Evolutionary conservation across 306 rosid species (phyloP), one percentile per base, ranked within the genome.

Genomic region (Geum urbanum): DNA sequence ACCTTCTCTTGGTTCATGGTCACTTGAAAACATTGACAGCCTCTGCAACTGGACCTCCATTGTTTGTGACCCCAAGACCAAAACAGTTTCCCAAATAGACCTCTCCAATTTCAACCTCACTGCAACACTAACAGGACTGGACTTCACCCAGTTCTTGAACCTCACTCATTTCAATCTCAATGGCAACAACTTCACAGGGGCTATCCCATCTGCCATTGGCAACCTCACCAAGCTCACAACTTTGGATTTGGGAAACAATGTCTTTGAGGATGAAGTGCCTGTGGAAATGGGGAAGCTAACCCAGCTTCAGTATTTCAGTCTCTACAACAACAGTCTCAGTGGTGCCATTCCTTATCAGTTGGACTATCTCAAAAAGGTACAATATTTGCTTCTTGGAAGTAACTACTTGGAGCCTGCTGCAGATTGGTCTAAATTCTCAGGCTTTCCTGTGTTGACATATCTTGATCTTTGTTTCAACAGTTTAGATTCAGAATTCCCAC

Each of bases 11-110:
- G 53, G 18, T n/a, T 78, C 96, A 68, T 87, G 96, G 96, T 86
- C 91, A 0, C 72, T 71, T 37, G 50, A 62, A 78, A 83, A 80
- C 72, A 66, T 80, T 66, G 19, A 45, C 80, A 80, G 74, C 72
- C 81, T 91, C 57, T 91, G 91, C 84, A 80, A 54, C 35, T 88
- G 96, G 97, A 76, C 74, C 7, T 74, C 82, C 57, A 66, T 88
- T 63, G 60, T 63, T 70, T 91, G 96, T 70, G 77, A 67, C 46
- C 12, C 79, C 67, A 58, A 48, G 15, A 66, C 73, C 5, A 62
- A 79, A 76, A 67, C 79, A 9, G 77, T 88, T 67, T 70, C 73
- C 40, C 43, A 73, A 15, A 74, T 88, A 72, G 66, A 86, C 80
- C 78, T 88, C 63, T 81, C 86, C 41, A 69, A 64, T 49, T 49